phyloP scores from a whole-genome alignment of 2,329 filamentous ascomycete genomes.

The Trichoderma breve region DNA sequence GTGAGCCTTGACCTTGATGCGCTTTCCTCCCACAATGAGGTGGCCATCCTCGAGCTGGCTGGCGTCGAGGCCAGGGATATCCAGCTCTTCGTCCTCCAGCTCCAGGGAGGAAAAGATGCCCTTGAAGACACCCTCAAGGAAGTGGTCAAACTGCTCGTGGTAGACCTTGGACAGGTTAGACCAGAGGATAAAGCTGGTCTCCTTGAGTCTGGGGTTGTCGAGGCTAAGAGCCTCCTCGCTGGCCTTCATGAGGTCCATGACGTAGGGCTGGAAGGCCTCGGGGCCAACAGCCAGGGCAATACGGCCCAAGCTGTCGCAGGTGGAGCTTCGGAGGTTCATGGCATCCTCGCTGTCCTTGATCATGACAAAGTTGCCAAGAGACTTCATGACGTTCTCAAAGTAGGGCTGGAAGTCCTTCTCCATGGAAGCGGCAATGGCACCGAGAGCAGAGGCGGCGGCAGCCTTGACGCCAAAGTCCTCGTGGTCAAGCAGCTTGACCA shows the following conservation, averaged over 20 bases:
- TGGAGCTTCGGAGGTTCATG: constrained; percentile 82
- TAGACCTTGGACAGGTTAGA: constrained; percentile 93
- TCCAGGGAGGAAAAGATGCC: constrained; percentile 82
- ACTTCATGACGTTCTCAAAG: constrained; percentile 86
- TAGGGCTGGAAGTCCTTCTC: constrained; percentile 84
- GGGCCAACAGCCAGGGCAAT: constrained; percentile 87
- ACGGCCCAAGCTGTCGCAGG: constrained; percentile 89
- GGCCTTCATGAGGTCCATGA: constrained; percentile 83
- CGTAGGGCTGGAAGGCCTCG: constrained; percentile 84
- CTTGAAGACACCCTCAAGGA: constrained; percentile 74
- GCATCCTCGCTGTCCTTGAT: constrained; percentile 90
- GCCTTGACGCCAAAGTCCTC: constrained; percentile 88
- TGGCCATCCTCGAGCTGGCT: constrained; percentile 70
- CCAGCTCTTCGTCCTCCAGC: constrained; percentile 83
- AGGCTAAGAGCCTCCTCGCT: constrained; percentile 88
- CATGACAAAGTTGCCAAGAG: constrained; percentile 77
- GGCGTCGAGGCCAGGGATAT: constrained; percentile 60
- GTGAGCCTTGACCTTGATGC: constrained; percentile 70
- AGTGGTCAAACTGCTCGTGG: constrained; percentile 75
- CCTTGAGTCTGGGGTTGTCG: constrained; percentile 84
- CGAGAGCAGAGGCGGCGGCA: constrained; percentile 82
- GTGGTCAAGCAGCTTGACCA: constrained; percentile 80
- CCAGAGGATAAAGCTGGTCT: constrained; percentile 98
- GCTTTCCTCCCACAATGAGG: constrained; percentile 76
- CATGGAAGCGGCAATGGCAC: constrained; percentile 83